Base-by-base conservation (phyloP, 1,139 yeast genomes). In the Yamadazyma diospyri region DNA sequence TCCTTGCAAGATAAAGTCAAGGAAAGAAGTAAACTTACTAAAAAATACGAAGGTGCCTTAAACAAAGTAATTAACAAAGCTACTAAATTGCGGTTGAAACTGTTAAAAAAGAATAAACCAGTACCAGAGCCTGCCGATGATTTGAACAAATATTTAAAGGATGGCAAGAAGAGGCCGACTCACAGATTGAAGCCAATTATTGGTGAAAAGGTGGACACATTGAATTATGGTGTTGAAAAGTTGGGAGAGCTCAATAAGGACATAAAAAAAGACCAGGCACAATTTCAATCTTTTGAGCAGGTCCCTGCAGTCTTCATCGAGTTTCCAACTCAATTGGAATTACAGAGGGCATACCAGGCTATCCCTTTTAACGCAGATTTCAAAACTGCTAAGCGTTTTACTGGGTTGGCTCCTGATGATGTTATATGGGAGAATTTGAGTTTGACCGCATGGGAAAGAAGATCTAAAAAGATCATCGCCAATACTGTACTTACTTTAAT, bases 341-440 rank as follows among this genome's bases (percentile, higher is more conserved):
- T 94, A 25, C 96, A 89, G 60, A 69, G 81, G 45, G 97, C 97
- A n/a, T 78, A 70, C 53, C 97, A 89, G 61, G 76, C 85, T 17
- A 64, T 78, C 36, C 77, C 87, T 9, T 81, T 76, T 58, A 82
- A 82, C 51, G 59, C 63, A 12, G 85, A 88, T 4, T 64, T 83
- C 34, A 77, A 74, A 44, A 66, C 78, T 63, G 59, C 72, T 15
- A 86, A 85, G 22, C 70, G 84, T 28, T 67, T 65, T 43, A 72
- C 76, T 37, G 87, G 87, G 27, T 40, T 67, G 33, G 62, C 72
- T 31, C 96, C 97, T 3, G 73, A 69, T 22, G 95, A 89, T 45
- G 69, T 92, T 35, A 69, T 86, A 46, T 92, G 98, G 98, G 70
- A 73, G 38, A 92, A 89, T 54, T 64, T 71, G 45, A 59, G 70